phyloP scores from a whole-genome alignment of 2,329 filamentous ascomycete genomes.

The Botrytis deweyae region DNA sequence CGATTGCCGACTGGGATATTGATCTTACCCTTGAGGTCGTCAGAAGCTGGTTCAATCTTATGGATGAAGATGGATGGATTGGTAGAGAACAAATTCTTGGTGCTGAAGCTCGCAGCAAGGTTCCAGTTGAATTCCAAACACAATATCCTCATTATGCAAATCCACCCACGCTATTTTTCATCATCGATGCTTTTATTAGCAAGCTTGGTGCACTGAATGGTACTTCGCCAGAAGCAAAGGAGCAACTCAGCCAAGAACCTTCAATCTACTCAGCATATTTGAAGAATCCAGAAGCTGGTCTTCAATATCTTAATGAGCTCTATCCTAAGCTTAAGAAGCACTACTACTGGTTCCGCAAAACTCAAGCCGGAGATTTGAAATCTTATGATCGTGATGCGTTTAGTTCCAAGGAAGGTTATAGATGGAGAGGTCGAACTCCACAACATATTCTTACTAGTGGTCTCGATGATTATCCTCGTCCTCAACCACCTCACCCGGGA shows the following conservation, averaged over 20 bases:
- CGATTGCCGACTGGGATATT: conserved; percentile 90
- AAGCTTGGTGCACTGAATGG: conserved; percentile 63
- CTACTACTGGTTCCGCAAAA: conserved; percentile 92
- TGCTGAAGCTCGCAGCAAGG: conserved; percentile 87
- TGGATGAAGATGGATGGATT: conserved; percentile 98
- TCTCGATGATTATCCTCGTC: conserved; percentile 91
- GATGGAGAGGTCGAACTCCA: conserved; percentile 88
- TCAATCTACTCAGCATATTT: conserved; percentile 62
- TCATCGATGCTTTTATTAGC: conserved; percentile 80
- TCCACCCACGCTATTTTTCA: conserved; percentile 89
- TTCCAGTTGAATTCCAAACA: conserved; percentile 86
- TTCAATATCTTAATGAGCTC: conserved; percentile 70
- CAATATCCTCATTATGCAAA: conserved; percentile 98
- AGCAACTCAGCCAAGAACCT: conserved; percentile 46
- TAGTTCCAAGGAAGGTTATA: conserved; percentile 87
- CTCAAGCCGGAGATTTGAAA: conserved; percentile 85
- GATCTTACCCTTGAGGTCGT: conserved; percentile 85
- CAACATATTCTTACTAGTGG: conserved; percentile 89
- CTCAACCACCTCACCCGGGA: conserved; percentile 90
- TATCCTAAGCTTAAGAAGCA: conserved; percentile 88
- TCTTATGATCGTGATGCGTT: conserved; percentile 87
- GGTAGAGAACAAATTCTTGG: conserved; percentile 94
- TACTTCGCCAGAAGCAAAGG: conserved; percentile 45
- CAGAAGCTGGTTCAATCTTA: conserved; percentile 92
- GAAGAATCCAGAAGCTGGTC: conserved; percentile 64